Percentiles rank a stretch among this genome's conserved stretches.
phyloP scores from a whole-genome alignment of 768 basidiomycete species.

The Collybiopsis luxurians region DNA sequence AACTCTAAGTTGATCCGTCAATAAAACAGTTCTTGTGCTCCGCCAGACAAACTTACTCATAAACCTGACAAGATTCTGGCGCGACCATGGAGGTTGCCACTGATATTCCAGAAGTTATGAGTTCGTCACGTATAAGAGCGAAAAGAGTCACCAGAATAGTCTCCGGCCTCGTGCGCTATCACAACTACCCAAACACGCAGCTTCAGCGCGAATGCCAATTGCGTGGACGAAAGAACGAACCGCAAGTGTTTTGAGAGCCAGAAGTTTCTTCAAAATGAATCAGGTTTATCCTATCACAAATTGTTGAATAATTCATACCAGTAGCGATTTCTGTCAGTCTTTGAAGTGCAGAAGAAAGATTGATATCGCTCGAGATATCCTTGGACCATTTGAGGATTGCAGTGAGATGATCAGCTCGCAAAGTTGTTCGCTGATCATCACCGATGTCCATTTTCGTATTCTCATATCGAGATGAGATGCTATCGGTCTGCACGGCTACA shows the following conservation, averaged over 20 bases:
- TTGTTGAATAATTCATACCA: slow-evolving; percentile 31
- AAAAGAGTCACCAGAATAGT: slow-evolving; percentile 40
- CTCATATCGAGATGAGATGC: slow-evolving; percentile 27
- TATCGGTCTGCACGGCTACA: slow-evolving; percentile 63
- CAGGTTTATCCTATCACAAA: not conserved
- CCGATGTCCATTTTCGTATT: slow-evolving; percentile 31
- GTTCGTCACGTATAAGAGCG: too few relatives aligned
- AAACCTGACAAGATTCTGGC: slow-evolving; percentile 61
- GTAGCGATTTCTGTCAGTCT: slow-evolving; percentile 71
- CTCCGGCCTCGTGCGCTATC: slow-evolving; percentile 66
- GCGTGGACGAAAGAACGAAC: slow-evolving; percentile 21
- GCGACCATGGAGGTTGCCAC: slow-evolving; percentile 64
- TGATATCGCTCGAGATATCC: slow-evolving; percentile 72
- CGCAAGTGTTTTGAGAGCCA: slow-evolving; percentile 63
- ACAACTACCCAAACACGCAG: slow-evolving; percentile 38
- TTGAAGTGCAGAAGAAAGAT: slow-evolving; percentile 64
- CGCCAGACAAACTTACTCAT: slow-evolving; percentile 48
- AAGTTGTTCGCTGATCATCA: slow-evolving; percentile 55
- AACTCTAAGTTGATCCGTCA: slow-evolving; percentile 25
- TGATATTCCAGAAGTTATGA: too few relatives aligned
- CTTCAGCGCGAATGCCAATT: not conserved
- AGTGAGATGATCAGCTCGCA: slow-evolving; percentile 59
- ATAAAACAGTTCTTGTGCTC: not conserved
- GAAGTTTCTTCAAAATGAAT: slow-evolving; percentile 46
- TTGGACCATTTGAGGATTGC: slow-evolving; percentile 75